Percentiles rank a stretch among this genome's conserved stretches.
These are phyloP conservation scores for Hymenotorrendiella dingleyae DNA, from an alignment of 2,329 filamentous ascomycete genomes.

Conservation along the genomic window DNA sequence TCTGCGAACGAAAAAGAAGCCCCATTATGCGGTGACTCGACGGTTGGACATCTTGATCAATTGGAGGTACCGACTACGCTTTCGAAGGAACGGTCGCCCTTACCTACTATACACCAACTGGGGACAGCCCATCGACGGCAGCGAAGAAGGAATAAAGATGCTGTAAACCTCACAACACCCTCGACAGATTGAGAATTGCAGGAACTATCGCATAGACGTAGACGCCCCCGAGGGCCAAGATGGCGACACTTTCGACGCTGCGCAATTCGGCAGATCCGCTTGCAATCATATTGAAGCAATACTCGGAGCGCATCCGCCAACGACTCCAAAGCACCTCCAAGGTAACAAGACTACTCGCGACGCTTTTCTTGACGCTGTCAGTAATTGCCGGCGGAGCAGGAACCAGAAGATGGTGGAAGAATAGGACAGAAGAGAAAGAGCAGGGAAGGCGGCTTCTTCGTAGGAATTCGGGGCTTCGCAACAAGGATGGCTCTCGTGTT, in stretches of 20 bases:
- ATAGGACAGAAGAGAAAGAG: conserved; percentile 69
- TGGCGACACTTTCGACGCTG: conserved; percentile 87
- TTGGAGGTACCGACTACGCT: no score
- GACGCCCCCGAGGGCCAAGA: conserved; percentile 32
- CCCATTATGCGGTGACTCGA: no score
- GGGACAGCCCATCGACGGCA: background rate
- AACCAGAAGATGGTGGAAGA: conserved; percentile 70
- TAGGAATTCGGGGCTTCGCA: conserved; percentile 85
- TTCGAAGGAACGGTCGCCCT: no score
- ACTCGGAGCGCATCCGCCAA: conserved; percentile 45
- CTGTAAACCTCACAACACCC: no score
- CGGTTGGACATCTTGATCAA: no score
- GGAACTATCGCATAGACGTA: no score
- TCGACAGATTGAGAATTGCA: no score
- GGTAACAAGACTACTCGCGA: conserved; percentile 67
- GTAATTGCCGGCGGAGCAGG: conserved; percentile 78
- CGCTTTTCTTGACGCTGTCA: conserved; percentile 67
- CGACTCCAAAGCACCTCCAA: conserved; percentile 60
- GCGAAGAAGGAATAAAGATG: conserved; percentile 1
- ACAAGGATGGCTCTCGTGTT: conserved; percentile 90
- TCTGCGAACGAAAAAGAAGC: no score
- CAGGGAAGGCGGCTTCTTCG: conserved; percentile 77
- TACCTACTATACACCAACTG: background rate
- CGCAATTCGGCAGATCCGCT: conserved; percentile 63
- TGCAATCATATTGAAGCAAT: conserved; percentile 56